Conservation (phyloP, 1,284 basidiomycete genomes). For the Heterobasidion occidentale region DNA sequence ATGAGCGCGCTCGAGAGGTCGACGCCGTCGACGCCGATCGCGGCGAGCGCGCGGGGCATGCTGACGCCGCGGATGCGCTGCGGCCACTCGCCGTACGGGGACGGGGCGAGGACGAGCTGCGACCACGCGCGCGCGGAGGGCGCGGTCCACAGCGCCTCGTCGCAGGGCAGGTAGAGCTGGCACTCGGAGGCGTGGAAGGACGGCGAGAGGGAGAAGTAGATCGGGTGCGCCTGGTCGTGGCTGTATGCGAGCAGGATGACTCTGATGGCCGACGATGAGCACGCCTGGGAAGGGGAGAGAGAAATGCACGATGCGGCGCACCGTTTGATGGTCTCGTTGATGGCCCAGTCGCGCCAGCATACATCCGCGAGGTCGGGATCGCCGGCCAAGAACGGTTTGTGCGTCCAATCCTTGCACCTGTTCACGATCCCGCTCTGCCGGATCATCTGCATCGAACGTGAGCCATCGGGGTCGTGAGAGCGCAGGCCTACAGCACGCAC, state of each 20-base stretch:
- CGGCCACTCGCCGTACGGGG: constrained; percentile 33
- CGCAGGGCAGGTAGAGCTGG: constrained; percentile 45
- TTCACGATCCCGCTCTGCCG: constrained; percentile 41
- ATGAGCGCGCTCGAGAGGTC: constrained; percentile 14
- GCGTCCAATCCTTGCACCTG: constrained; percentile 34
- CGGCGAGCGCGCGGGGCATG: constrained; percentile 20
- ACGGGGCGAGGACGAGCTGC: constrained; percentile 29
- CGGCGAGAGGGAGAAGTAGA: constrained; percentile 47
- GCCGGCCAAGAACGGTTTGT: constrained; percentile 23
- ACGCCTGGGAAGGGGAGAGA: constrained; percentile 1
- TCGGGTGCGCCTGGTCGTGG: constrained; percentile 47
- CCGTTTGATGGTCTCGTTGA: constrained; percentile 51
- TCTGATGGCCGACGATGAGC: constrained; percentile 22
- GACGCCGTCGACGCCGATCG: constrained; percentile 9
- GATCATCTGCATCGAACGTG: constrained; percentile 38
- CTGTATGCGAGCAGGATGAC: constrained; percentile 39
- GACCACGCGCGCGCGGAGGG: constrained; percentile 40
- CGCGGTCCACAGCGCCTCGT: constrained; percentile 46
- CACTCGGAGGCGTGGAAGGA: constrained; percentile 40
- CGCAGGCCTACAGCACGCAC: constrained; percentile 11
- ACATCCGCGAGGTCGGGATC: constrained; percentile 26
- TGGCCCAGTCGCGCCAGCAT: constrained; percentile 48
- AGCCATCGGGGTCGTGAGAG: neutral
- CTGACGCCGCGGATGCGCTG: constrained; percentile 31
- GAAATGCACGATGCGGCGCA: constrained; percentile 15